Percentiles rank a stretch among this genome's conserved stretches.
Evolutionary conservation across 2,329 filamentous ascomycete genomes (phyloP).

Genomic region (Neodidymelliopsis sp.): DNA sequence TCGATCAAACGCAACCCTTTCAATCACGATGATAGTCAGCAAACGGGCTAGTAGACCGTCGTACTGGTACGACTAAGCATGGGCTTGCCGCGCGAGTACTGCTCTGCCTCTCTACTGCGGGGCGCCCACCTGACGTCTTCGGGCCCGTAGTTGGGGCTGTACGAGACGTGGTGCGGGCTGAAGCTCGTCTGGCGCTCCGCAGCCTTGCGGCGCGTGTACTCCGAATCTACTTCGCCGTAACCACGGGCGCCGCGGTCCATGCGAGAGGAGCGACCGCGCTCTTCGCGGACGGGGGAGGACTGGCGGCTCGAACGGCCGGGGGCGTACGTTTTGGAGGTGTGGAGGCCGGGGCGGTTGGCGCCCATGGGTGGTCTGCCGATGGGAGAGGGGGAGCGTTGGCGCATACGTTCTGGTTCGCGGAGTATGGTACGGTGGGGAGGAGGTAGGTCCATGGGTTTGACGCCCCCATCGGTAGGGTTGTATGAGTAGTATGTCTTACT

Average conservation of each 20-base stretch:
- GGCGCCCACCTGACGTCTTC: slow-evolving; percentile 49
- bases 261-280: slow-evolving; percentile 34
- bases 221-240: slow-evolving; percentile 36
- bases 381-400: slow-evolving; percentile 41
- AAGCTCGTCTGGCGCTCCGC: slow-evolving; percentile 40
- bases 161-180: slow-evolving; percentile 42
- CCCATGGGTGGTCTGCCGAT: slow-evolving; percentile 43
- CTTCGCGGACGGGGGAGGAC: slow-evolving; percentile 32
- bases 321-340: slow-evolving; percentile 12
- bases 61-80: slow-evolving; percentile 34
- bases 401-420: slow-evolving; percentile 40
- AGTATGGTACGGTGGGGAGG: slow-evolving; percentile 35
- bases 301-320: slow-evolving; percentile 38
- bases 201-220: slow-evolving; percentile 23
- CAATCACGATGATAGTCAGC: too few relatives aligned
- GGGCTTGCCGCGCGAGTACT: slow-evolving; percentile 36
- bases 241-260: too few relatives aligned
- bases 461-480: slow-evolving; percentile 35
- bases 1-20: slow-evolving; percentile 1
- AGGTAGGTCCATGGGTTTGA: slow-evolving; percentile 22
- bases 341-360: slow-evolving; percentile 32
- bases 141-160: slow-evolving; percentile 37
- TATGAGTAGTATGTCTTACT: slow-evolving; percentile 37
- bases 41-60: slow-evolving; percentile 45
- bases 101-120: slow-evolving; percentile 30